These are phyloP conservation scores for Diaporthe capsici DNA, from an alignment of 2,329 filamentous ascomycete species.

Conservation along the genomic window DNA sequence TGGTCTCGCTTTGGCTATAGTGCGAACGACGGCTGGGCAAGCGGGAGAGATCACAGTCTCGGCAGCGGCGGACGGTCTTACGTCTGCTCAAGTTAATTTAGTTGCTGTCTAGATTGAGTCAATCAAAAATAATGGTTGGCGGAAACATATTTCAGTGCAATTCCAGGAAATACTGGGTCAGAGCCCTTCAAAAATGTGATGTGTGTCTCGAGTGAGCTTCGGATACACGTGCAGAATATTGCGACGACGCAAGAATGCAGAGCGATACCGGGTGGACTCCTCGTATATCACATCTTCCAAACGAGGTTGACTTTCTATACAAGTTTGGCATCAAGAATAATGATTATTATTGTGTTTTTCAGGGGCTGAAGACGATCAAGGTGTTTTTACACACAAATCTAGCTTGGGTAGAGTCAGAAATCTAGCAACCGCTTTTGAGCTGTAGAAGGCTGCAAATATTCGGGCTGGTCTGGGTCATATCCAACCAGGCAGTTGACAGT, in stretches of 20 bases:
- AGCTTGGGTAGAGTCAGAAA: background rate
- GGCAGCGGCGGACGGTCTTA: conserved; percentile 2
- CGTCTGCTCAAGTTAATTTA: background rate
- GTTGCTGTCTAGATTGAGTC: background rate
- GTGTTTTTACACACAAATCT: too few relatives aligned
- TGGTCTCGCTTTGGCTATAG: conserved; percentile 58
- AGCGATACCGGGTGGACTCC: too few relatives aligned
- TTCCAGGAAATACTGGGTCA: background rate
- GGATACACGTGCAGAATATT: background rate
- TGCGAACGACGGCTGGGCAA: conserved; percentile 49
- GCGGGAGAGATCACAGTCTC: conserved; percentile 38
- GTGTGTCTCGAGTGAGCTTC: too few relatives aligned
- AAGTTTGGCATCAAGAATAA: too few relatives aligned
- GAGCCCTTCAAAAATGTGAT: too few relatives aligned
- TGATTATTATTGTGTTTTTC: too few relatives aligned
- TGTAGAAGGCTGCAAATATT: conserved; percentile 6
- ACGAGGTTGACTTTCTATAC: too few relatives aligned
- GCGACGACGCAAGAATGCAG: too few relatives aligned
- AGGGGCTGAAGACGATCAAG: too few relatives aligned
- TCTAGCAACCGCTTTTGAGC: conserved; percentile 3
- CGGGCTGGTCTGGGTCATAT: conserved; percentile 9
- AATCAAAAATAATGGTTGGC: fast-evolving
- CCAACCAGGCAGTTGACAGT: conserved; percentile 17
- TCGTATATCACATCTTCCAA: too few relatives aligned
- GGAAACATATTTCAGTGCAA: too few relatives aligned